Percentiles rank a stretch among this genome's conserved stretches.
Evolutionary conservation across 176 grass and related monocot species (phyloP).

Genomic region (Eleusine indica): DNA sequence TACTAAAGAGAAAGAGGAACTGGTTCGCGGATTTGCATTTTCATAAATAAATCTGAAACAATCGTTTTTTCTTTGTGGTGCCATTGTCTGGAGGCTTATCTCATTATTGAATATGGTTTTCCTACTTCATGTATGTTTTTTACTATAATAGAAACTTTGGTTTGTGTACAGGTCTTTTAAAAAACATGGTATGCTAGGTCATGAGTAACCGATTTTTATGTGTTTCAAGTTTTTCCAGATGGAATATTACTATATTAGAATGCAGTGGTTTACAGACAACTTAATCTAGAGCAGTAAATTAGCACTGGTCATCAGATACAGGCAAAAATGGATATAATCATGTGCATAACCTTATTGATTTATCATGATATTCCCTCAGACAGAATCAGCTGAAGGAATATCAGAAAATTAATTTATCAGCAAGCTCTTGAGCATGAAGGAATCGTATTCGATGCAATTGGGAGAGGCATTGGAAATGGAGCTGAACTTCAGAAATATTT

Average conservation of each 20-base stretch:
- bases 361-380: not conserved
- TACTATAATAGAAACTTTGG: not conserved
- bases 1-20: not conserved
- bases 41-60: not conserved
- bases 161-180: not conserved
- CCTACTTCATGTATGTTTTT: slow-evolving; percentile 12
- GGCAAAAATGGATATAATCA: not conserved
- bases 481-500: not conserved
- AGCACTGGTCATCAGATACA: not conserved
- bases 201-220: not conserved
- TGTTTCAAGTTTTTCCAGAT: not conserved
- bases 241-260: not conserved
- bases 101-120: not conserved
- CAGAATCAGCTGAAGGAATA: not conserved
- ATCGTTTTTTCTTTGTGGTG: not conserved
- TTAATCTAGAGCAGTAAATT: not conserved
- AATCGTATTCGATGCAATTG: not conserved
- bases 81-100: not conserved
- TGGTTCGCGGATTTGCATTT: not conserved
- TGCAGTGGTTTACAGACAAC: not conserved
- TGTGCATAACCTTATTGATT: not conserved
- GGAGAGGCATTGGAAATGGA: not conserved
- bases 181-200: not conserved
- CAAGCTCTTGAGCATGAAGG: not conserved
- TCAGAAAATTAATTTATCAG: not conserved